Base-by-base conservation (phyloP, 495 filamentous ascomycete species). In the Paragyromitra xinjiangensis region DNA sequence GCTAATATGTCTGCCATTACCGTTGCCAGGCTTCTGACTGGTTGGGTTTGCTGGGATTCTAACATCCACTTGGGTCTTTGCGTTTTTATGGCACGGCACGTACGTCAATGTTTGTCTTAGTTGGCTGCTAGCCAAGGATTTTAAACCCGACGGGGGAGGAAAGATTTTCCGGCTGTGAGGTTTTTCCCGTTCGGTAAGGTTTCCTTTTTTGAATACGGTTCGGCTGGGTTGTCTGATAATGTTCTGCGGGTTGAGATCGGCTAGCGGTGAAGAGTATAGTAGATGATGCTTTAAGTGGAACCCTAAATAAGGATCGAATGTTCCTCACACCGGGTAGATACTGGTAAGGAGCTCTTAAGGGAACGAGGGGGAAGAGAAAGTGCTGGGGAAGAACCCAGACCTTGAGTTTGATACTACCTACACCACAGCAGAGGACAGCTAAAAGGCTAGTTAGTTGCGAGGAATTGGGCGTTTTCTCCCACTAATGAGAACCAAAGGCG, bases 111-210 rank as follows among this genome's bases (percentile, higher is more conserved):
- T 14, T 22, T 53, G n/a, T 53, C 50, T 53, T n/a, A 8, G 26
- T 34, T 34, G 5, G 7, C 26, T 3, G 16, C 6, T 1, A 6
- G 16, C 7, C 56, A 61, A 37, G 5, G 29, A 2, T 39, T 19
- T 7, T n/a, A 34, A 61, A 22, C 56, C 26, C 29, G 56, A 3
- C 16, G 16, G 12, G 39, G 39, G 37, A 34, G n/a, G 59, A 44
- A 63, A 22, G 59, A 39, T 61, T 61, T 39, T 22, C 58, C 58
- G 58, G 34, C 7, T 55, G 58, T 19, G 16, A 61, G 6, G 1
- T n/a, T 58, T 58, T 58, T 34, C 34, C 53, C 53, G 24, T 24
- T 58, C 53, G 53, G 53, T 58, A 29, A 58, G 12, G 24, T 9
- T 26, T 58, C 19, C 53, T n/a, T 22, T n/a, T 58, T 34, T 63